A percentile compares a stretch with the other conserved stretches of the same genome.
phyloP scores from a whole-genome alignment of 1,284 basidiomycete genomes.

The Malassezia restricta region DNA sequence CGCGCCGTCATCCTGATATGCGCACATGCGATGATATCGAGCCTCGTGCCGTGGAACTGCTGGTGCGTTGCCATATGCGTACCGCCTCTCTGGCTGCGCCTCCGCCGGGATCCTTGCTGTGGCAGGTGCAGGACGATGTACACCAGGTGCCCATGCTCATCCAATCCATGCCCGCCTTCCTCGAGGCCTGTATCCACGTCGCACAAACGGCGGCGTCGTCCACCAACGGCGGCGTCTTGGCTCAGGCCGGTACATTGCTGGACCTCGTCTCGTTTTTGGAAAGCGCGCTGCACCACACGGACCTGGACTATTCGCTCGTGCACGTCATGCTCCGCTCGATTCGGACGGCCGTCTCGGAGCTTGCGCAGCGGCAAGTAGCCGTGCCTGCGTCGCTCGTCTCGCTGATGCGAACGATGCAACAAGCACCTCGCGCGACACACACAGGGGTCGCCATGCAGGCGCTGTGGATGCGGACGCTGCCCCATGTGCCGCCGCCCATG shows the following conservation, averaged over 20 bases:
- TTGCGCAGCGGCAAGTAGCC: background rate
- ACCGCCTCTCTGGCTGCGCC: background rate
- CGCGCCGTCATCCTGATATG: background rate
- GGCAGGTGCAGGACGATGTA: background rate
- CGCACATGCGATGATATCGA: too few relatives aligned
- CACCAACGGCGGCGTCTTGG: background rate
- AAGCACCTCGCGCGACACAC: background rate
- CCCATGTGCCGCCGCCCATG: background rate
- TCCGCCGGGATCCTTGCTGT: background rate
- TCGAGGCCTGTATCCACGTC: background rate
- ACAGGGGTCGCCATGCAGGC: conserved; percentile 8
- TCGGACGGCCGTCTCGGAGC: background rate
- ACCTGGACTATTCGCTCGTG: conserved; percentile 48
- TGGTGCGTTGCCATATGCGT: background rate
- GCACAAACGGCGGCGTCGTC: background rate
- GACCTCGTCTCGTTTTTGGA: background rate
- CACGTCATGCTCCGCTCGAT: conserved; percentile 47
- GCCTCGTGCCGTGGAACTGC: background rate
- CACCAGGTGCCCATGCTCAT: background rate
- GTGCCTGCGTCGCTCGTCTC: background rate
- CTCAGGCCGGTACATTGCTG: background rate
- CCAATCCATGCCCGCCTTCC: background rate
- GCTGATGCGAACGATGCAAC: background rate
- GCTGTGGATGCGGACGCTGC: background rate
- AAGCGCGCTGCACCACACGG: background rate